Base-by-base conservation (phyloP, 1,139 yeast species). In the Candida tunisiensis region DNA sequence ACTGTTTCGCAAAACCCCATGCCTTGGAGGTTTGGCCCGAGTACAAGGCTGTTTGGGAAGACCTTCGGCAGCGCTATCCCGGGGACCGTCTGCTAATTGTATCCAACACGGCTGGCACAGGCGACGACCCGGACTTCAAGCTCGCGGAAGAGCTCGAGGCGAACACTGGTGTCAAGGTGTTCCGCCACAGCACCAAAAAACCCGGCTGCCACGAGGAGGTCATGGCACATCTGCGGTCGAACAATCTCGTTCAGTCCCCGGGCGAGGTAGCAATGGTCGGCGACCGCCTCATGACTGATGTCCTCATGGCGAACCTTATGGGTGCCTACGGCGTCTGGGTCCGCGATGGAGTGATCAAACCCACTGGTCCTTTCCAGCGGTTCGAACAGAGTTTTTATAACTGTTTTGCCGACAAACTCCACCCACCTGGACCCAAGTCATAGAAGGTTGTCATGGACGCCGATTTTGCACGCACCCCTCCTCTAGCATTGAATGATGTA, bases 281-380 rank as follows among this genome's bases (percentile, higher is more conserved):
- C 1, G 98, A 88, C 42, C 55, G 98, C 21, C 60, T 88, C 21
- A 71, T 83, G 51, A 88, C 98, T 0, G 98, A 88, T 48, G 67
- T 88, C 34, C 55, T 85, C 29, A 79, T 88, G 94, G 95, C 95
- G 12, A 85, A 85, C 41, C 62, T 74, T 62, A 82, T 85, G 93
- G 93, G 93, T 0, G 63, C 93, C 0, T 68, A 71, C 54, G 80
- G 91, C 0, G 62, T 82, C 5, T 88, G 96, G 95, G 46, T 88
- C 15, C 19, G 34, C 9, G 19, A 17, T 10, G 19, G 19, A 9
- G 19, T 17, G n/a, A 10, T 17, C 4, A 9, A 9, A 4, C 8
- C 8, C 19, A 10, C 19, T 4, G 8, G n/a, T 4, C n/a, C 9
- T 8, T 17, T 17, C 9, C 9, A 9, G 4, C 4, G n/a, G 4